These are phyloP conservation scores for Hypoxylon sp. DNA, from an alignment of 2,329 filamentous ascomycete genomes.

Conservation along the genomic window DNA sequence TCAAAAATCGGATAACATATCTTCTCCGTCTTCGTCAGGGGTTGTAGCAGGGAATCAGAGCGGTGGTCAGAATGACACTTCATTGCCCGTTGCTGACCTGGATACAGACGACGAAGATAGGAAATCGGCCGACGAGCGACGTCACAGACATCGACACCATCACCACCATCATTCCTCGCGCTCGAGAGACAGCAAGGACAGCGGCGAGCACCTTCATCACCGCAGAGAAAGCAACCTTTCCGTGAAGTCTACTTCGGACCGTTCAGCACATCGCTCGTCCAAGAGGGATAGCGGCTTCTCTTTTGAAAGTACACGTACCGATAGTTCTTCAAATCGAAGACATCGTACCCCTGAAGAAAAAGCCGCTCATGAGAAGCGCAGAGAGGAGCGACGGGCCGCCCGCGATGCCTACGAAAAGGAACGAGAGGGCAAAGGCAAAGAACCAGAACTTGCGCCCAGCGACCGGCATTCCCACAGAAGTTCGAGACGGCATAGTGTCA, in stretches of 20 bases:
- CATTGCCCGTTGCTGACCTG: constrained; percentile 63
- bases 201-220: constrained; percentile 46
- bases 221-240: constrained; percentile 41
- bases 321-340: constrained; percentile 40
- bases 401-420: constrained; percentile 45
- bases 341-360: constrained; percentile 59
- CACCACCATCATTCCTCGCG: constrained; percentile 46
- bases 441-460: constrained; percentile 37
- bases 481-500: constrained; percentile 54
- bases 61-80: constrained; percentile 50
- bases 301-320: constrained; percentile 48
- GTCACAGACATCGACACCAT: constrained; percentile 38
- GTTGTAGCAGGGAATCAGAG: constrained; percentile 40
- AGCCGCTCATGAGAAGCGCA: constrained; percentile 58
- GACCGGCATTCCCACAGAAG: constrained; percentile 47
- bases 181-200: constrained; percentile 33
- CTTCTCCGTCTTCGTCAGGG: constrained; percentile 39
- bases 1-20: constrained; percentile 38
- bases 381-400: constrained; percentile 54
- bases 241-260: constrained; percentile 41
- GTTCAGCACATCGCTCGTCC: constrained; percentile 50
- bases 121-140: constrained; percentile 44
- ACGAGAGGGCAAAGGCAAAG: constrained; percentile 49
- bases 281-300: constrained; percentile 57
- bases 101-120: constrained; percentile 60